Evolutionary conservation across 192 early-diverging fungal genomes (phyloP), one percentile per base, ranked within the genome.

Genomic region (Cetraspora pellucida): DNA sequence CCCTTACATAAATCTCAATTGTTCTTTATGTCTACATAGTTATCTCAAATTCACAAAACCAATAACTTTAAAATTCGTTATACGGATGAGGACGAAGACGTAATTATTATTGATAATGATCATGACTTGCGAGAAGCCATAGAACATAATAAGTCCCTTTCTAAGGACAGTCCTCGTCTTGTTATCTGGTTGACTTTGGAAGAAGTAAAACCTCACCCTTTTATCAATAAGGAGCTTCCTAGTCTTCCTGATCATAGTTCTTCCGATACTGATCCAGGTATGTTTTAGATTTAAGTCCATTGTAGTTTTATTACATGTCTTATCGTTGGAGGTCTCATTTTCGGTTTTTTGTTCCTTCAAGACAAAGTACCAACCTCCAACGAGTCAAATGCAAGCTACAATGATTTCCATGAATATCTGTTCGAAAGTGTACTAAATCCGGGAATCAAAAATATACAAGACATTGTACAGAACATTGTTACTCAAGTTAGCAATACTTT

Each of bases 21-120:
- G 0, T 8, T 67, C 45, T 25, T 66, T 23, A 23, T 25, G 23
- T n/a, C 1, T 64, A 23, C 0, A 43, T 44, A 76, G 74, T n/a
- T 76, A n/a, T 59, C 61, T 9, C n/a, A 45, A 25, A 11, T 76
- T 16, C 65, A 37, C 14, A 43, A 76, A 8, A 21, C 52, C n/a
- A 17, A 30, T 37, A n/a, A 76, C 47, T 76, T 76, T 28, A 66
- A 25, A 49, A 66, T 76, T 27, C 47, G 63, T 19, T 65, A 76
- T 23, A 25, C 25, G 54, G 74, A 65, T 31, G 74, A 76, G 54
- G 60, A 64, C 9, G 46, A 16, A 8, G 60, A 76, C 7, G 19
- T 19, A 19, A 63, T 76, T 7, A 21, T 6, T 28, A 50, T 76
- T 10, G 50, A 63, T 28, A 76, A 55, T 44, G 74, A 76, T 9